phyloP scores from a whole-genome alignment of 495 filamentous ascomycete species.

The Xylaria telfairii region DNA sequence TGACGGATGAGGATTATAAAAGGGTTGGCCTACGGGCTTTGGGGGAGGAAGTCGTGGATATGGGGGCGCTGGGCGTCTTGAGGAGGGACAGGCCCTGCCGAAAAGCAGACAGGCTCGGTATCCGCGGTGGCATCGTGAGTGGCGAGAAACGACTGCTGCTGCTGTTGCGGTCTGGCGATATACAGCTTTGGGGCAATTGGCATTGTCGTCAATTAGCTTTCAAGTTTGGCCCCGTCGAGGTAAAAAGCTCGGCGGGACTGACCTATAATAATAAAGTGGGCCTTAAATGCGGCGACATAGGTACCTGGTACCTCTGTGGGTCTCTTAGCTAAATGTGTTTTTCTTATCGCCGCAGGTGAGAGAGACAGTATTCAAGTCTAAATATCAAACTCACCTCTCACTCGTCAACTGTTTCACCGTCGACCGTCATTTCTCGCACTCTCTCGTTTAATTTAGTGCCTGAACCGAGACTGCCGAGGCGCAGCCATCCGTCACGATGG shows the following conservation, averaged over 20 bases:
- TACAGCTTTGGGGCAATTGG: not conserved
- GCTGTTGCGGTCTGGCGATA: not conserved
- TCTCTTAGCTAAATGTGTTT: not conserved
- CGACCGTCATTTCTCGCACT: not conserved
- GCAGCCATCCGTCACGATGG: conserved; percentile 60
- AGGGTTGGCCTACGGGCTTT: conserved; percentile 27
- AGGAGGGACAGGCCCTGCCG: conserved; percentile 31
- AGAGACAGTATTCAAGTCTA: conserved; percentile 28
- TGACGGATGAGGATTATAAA: conserved; percentile 11
- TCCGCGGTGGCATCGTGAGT: conserved; percentile 39
- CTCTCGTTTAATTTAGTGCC: not conserved
- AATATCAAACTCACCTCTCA: conserved; percentile 18
- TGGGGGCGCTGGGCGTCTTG: conserved; percentile 27
- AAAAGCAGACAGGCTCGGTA: conserved; percentile 31
- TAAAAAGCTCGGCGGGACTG: conserved; percentile 11
- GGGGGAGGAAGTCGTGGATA: conserved; percentile 28
- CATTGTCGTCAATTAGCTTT: conserved; percentile 9
- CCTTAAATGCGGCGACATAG: not conserved
- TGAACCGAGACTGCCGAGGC: not conserved
- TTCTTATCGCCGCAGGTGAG: conserved; percentile 21
- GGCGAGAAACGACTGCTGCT: not conserved
- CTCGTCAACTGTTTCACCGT: not conserved
- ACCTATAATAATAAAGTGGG: conserved; percentile 13
- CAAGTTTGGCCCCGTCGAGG: not conserved
- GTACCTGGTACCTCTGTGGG: not conserved